Percentiles rank a stretch among this genome's conserved stretches.
These are phyloP conservation scores for Herpetomonas samuelpessoai DNA, from an alignment of 208 protist species.

Conservation along the genomic window DNA sequence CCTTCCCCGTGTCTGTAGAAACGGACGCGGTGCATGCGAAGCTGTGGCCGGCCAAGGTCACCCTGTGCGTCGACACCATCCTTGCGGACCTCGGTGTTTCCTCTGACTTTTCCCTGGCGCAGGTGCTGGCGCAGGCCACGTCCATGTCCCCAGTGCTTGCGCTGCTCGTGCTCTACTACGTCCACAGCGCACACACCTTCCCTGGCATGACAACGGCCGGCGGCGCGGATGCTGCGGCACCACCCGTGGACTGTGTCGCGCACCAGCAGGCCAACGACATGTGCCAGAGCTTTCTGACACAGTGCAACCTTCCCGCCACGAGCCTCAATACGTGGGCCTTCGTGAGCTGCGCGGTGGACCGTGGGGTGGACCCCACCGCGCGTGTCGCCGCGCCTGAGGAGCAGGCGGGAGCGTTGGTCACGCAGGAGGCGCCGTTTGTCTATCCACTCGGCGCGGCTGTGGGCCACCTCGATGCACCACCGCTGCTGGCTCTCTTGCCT, in stretches of 20 bases:
- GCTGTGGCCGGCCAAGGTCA: conserved; percentile 27
- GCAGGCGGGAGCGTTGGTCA: not conserved
- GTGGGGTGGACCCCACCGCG: conserved; percentile 30
- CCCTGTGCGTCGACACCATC: conserved; percentile 57
- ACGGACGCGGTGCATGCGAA: conserved; percentile 17
- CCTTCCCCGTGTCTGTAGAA: conserved; percentile 18
- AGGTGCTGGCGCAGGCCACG: conserved; percentile 14
- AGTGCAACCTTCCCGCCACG: conserved; percentile 33
- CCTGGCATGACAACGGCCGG: conserved; percentile 5
- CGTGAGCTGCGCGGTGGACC: conserved; percentile 55
- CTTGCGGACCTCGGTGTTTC: conserved; percentile 33
- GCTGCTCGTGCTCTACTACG: conserved; percentile 66
- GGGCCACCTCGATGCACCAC: conserved; percentile 32
- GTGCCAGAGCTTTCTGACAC: conserved; percentile 26
- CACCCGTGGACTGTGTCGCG: conserved; percentile 7
- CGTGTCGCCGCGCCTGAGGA: not conserved
- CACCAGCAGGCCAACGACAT: conserved; percentile 16
- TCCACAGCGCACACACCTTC: conserved; percentile 4
- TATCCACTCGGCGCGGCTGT: conserved; percentile 19
- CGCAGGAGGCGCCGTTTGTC: not conserved
- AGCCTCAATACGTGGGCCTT: conserved; percentile 40
- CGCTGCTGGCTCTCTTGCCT: conserved; percentile 37
- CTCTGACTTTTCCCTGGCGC: not conserved
- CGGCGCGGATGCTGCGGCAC: not conserved
- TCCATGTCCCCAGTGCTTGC: conserved; percentile 32